A percentile compares a stretch with the other conserved stretches of the same genome.
Evolutionary conservation across 805 yeast species (phyloP).

Genomic region (Jamesozyma rosinii): DNA sequence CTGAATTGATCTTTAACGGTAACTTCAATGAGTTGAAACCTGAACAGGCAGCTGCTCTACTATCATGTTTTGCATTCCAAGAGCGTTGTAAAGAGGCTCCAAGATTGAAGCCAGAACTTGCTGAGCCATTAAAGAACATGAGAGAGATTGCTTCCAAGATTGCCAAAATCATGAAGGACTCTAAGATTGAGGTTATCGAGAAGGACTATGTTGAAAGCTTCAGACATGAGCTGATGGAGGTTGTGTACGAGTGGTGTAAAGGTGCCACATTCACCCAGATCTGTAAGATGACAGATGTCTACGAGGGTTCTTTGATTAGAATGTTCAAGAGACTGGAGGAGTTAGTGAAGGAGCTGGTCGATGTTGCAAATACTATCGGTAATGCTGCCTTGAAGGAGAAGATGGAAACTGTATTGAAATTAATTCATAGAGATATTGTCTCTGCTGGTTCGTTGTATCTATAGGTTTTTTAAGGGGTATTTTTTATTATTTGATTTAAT

Average conservation of each 20-base stretch:
- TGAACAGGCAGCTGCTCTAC: conserved; percentile 83
- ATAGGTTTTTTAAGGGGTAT: conserved; percentile 7
- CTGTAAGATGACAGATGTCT: conserved; percentile 97
- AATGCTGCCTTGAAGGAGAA: conserved; percentile 76
- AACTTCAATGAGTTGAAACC: conserved; percentile 80
- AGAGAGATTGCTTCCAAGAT: conserved; percentile 86
- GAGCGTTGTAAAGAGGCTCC: conserved; percentile 88
- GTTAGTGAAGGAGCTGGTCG: conserved; percentile 77
- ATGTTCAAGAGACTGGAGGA: conserved; percentile 93
- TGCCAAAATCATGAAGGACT: conserved; percentile 82
- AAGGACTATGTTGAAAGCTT: conserved; percentile 88
- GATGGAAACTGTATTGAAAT: conserved; percentile 75
- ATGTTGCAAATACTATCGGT: conserved; percentile 92
- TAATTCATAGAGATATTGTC: conserved; percentile 92
- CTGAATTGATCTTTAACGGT: conserved; percentile 93
- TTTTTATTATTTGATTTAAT: not conserved
- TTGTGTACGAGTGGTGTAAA: conserved; percentile 91
- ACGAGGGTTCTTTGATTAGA: conserved; percentile 92
- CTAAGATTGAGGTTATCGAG: conserved; percentile 81
- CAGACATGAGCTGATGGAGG: conserved; percentile 93
- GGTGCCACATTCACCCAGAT: conserved; percentile 95
- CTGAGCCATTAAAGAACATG: conserved; percentile 84
- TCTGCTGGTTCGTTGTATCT: conserved; percentile 90
- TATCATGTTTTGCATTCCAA: conserved; percentile 94
- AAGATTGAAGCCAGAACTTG: conserved; percentile 74